Base-by-base conservation (phyloP, 2,329 filamentous ascomycete species). In the Hirsutella thompsonii region DNA sequence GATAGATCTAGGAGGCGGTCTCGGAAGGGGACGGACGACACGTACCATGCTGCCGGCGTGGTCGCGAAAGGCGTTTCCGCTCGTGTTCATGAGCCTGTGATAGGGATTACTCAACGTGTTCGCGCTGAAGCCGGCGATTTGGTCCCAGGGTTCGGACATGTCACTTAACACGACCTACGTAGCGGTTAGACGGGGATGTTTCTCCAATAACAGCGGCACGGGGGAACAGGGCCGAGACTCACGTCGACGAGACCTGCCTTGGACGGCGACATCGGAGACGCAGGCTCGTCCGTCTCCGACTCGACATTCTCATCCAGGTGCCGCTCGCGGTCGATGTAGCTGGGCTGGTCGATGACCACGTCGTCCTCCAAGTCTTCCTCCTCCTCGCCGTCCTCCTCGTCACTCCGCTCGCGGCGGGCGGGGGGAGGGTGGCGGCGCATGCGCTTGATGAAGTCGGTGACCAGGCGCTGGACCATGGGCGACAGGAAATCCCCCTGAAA, bases 71-170 rank as follows among this genome's bases (percentile, higher is more conserved):
- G 64, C 64, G 54, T 86, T 83, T 42, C 92, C 92, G 65, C 84
- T 94, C 53, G 90, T 95, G 64, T 98, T 98, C 88, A 95, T 94
- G 82, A 98, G 83, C 92, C 92, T 98, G 74, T 67, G 62, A 79
- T 93, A 92, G 49, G 88, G 87, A 76, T 92, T 83, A 90, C 81
- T 94, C 76, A 95, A 74, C 70, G 81, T 94, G 68, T 78, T 87
- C 69, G 83, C 81, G 68, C 77, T 81, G 68, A 84, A 88, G 56
- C 81, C 82, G 55, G 72, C 71, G 40, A 76, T 83, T 68, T 85
- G 83, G 54, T 79, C 72, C 88, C 88, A 95, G 82, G 92, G 89
- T 73, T 74, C 90, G 77, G 81, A 98, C 92, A 98, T 98, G 75
- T 98, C 92, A 78, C 87, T 94, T 58, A 98, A 69, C 58, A 98